Percentiles rank a stretch among this genome's conserved stretches.
Evolutionary conservation across 192 early-diverging fungal species (phyloP).

Genomic region (Spizellomyces punctatus): DNA sequence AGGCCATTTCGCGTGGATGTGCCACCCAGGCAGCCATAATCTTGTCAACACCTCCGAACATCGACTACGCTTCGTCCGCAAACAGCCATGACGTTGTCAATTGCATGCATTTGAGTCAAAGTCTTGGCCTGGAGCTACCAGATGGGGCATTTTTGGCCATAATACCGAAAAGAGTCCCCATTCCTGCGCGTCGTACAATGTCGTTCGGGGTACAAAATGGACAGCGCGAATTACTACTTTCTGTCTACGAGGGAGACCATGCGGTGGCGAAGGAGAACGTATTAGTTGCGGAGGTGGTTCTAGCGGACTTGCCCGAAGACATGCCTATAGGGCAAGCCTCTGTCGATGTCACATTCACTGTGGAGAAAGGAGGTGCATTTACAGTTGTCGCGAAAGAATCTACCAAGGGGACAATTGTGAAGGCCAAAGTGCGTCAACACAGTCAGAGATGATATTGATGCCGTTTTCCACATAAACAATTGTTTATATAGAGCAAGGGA

Average conservation of each 20-base stretch:
- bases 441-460: background rate
- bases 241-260: constrained; percentile 82
- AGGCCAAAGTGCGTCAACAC: constrained; percentile 21
- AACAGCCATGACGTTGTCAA: constrained; percentile 64
- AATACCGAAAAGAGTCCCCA: constrained; percentile 80
- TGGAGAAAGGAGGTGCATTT: constrained; percentile 49
- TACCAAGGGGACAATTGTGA: constrained; percentile 13
- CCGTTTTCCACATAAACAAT: background rate
- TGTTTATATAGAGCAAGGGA: background rate
- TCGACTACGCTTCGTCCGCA: constrained; percentile 47
- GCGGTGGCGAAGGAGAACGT: constrained; percentile 50
- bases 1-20: constrained; percentile 88
- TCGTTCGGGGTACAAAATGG: constrained; percentile 68
- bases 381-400: constrained; percentile 44
- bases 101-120: constrained; percentile 68
- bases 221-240: constrained; percentile 75
- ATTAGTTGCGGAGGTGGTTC: constrained; percentile 68
- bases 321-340: constrained; percentile 44
- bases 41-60: constrained; percentile 51
- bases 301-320: constrained; percentile 55
- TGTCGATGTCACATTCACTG: constrained; percentile 48
- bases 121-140: constrained; percentile 74
- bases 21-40: constrained; percentile 84
- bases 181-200: constrained; percentile 80
- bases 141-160: constrained; percentile 77